A percentile compares a stretch with the other conserved stretches of the same genome.
Conservation (phyloP, 805 yeast genomes). For the Clavispora carvajalis region DNA sequence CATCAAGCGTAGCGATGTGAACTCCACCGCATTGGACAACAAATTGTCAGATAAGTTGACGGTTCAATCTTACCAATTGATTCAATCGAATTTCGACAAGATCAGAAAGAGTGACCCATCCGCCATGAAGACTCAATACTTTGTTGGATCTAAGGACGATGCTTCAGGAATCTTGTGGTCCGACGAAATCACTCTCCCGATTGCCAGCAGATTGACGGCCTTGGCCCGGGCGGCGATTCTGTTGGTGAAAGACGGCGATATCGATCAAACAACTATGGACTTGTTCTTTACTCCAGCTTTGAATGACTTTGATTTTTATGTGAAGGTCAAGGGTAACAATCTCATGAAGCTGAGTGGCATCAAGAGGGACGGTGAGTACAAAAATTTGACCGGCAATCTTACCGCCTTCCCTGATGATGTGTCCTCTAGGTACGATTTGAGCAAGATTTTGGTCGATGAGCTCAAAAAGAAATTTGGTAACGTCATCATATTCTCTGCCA, state of each 20-base stretch:
- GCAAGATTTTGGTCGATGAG: slow-evolving; percentile 54
- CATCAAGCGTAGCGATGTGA: slow-evolving; percentile 37
- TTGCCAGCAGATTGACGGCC: slow-evolving; percentile 84
- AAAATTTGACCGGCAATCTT: slow-evolving; percentile 48
- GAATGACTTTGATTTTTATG: slow-evolving; percentile 77
- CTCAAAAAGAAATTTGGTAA: slow-evolving; percentile 60
- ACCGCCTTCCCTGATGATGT: slow-evolving; percentile 43
- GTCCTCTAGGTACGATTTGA: slow-evolving; percentile 53
- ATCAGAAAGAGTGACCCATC: slow-evolving; percentile 77
- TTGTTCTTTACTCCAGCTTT: slow-evolving; percentile 75
- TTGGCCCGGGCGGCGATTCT: slow-evolving; percentile 67
- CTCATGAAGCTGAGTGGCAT: slow-evolving; percentile 52
- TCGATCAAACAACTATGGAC: slow-evolving; percentile 35
- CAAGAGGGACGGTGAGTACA: slow-evolving; percentile 48
- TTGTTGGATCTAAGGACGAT: slow-evolving; percentile 79
- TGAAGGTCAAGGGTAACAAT: slow-evolving; percentile 48
- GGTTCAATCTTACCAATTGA: slow-evolving; percentile 53
- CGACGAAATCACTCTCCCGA: slow-evolving; percentile 55
- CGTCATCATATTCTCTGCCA: slow-evolving; percentile 63
- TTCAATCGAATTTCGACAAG: slow-evolving; percentile 59
- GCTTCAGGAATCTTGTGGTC: slow-evolving; percentile 87
- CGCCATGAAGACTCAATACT: slow-evolving; percentile 71
- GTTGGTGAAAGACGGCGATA: slow-evolving; percentile 44
- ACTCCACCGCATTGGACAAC: slow-evolving; percentile 27
- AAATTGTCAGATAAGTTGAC: slow-evolving; percentile 58